phyloP scores from a whole-genome alignment of 75 land plant species.

The Pinus albicaulis region DNA sequence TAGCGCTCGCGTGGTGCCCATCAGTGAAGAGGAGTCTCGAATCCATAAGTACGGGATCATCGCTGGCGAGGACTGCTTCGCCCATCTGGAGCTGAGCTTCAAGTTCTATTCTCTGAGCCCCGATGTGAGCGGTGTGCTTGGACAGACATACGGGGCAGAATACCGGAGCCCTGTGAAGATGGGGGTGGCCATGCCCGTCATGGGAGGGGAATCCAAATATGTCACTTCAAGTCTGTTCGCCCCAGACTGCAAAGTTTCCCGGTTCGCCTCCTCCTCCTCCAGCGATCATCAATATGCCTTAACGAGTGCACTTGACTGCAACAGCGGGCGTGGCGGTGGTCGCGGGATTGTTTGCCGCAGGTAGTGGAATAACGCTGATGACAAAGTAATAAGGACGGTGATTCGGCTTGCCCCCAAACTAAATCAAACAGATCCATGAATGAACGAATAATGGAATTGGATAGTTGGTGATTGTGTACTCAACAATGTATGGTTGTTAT shows the following conservation, averaged over 20 bases:
- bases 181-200: constrained; percentile 23
- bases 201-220: constrained; percentile 21
- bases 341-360: constrained; percentile 11
- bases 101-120: constrained; percentile 17
- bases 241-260: constrained; percentile 20
- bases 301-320: not conserved
- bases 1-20: constrained; percentile 25
- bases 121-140: constrained; percentile 27
- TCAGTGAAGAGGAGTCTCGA: constrained; percentile 25
- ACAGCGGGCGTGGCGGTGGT: not conserved
- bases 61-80: constrained; percentile 20
- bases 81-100: constrained; percentile 30
- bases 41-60: constrained; percentile 25
- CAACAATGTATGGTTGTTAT: no score
- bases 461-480: no score
- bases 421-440: no score
- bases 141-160: constrained; percentile 28
- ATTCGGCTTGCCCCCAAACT: no score
- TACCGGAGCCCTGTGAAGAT: constrained; percentile 24
- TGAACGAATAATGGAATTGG: no score
- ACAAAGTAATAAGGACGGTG: no score
- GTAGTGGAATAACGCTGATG: not conserved
- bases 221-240: constrained; percentile 10
- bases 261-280: not conserved
- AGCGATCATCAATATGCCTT: not conserved